Evolutionary conservation across 225 moss, liverwort and hornwort species (phyloP).

Genomic region (Physcomitrellopsis africana): DNA sequence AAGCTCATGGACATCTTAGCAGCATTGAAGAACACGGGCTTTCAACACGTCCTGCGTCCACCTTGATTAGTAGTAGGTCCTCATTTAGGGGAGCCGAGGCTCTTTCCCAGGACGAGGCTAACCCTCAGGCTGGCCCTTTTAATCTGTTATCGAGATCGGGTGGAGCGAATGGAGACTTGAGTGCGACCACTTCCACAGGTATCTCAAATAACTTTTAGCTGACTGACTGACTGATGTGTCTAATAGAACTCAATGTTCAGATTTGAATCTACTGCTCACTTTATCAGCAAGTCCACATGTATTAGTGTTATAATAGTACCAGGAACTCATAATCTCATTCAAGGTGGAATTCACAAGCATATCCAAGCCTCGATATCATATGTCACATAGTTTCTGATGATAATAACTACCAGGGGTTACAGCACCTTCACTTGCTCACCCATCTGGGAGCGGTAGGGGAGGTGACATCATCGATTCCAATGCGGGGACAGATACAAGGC

Average conservation of each 20-base stretch:
- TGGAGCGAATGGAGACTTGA: constrained; percentile 53
- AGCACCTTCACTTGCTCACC: not conserved
- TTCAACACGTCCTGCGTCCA: constrained; percentile 28
- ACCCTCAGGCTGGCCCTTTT: constrained; percentile 27
- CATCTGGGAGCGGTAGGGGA: constrained; percentile 1
- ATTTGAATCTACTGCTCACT: too few species aligned
- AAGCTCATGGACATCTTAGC: constrained; percentile 9
- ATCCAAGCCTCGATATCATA: too few species aligned
- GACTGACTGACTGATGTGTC: too few species aligned
- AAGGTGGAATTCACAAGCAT: too few species aligned
- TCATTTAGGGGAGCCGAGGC: constrained; percentile 14
- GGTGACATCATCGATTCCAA: not conserved
- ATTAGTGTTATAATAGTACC: too few species aligned
- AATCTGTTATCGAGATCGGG: constrained; percentile 43
- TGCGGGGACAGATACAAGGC: constrained; percentile 9
- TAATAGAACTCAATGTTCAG: too few species aligned
- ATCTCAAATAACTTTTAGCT: not conserved
- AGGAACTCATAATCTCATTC: too few species aligned
- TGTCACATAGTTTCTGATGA: too few species aligned
- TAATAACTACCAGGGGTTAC: not conserved
- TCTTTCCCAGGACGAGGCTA: constrained; percentile 38
- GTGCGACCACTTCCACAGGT: not conserved
- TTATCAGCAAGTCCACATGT: too few species aligned
- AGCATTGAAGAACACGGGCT: constrained; percentile 22
- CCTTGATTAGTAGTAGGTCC: constrained; percentile 19